Base-by-base conservation (phyloP, 805 yeast genomes). In the Blastobotrys americana region DNA sequence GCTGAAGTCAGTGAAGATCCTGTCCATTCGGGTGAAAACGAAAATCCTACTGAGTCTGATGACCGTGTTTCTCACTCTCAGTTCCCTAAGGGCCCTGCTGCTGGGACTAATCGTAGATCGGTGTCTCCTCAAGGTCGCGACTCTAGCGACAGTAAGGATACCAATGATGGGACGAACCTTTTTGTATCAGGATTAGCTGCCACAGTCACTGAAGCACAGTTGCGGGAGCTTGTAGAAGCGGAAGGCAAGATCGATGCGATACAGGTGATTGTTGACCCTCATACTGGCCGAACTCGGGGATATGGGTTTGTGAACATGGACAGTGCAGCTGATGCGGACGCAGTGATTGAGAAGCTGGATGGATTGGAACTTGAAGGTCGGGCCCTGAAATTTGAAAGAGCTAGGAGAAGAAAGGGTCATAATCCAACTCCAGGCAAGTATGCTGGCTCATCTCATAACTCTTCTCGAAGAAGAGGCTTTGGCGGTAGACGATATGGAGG, bases 281-380 rank as follows among this genome's bases (percentile, higher is more conserved):
- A 58, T 35, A 64, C 76, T 1, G 61, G 66, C 2, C 66, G 58
- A 21, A 64, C 75, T 5, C 67, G 74, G 47, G 79, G 79, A 1
- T 74, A 71, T 56, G 80, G 78, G 5, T 75, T 75, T 50, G 72
- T 74, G 17, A 62, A 69, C 37, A 72, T 73, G 55, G 56, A 48
- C 34, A 59, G 66, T n/a, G 58, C 59, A n/a, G 69, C 63, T n/a
- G 60, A 61, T 2, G 76, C 76, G 44, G 66, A 65, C 41, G 61
- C 63, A n/a, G 78, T 77, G 1, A 55, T 69, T 15, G 56, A 53
- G n/a, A 72, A 64, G 39, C 66, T 73, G 63, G 65, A 68, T 47
- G 76, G 76, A 1, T 48, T 54, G 4, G 55, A 62, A 4, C 45
- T 73, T 5, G 72, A 69, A 15, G 69, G 70, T 15, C 59, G 68